Percentiles rank a stretch among this genome's conserved stretches.
Evolutionary conservation across 139 green algal genomes (phyloP).

Genomic region (Picochlorum costavermella): DNA sequence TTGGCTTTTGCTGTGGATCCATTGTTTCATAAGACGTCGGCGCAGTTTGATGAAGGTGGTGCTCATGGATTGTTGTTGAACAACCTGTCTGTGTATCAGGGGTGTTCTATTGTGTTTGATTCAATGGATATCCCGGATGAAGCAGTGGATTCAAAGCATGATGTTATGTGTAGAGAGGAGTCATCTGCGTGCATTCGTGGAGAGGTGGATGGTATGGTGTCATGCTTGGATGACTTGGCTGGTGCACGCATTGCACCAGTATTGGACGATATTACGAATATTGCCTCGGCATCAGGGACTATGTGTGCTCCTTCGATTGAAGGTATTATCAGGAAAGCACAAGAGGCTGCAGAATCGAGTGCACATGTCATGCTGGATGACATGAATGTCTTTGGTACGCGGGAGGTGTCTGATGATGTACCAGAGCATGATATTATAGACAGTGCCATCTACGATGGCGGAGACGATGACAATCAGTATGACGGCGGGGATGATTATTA

Average conservation of each 20-base stretch:
- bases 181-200: constrained; percentile 3
- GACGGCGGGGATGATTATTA: constrained; percentile 6
- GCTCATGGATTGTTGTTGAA: constrained; percentile 66
- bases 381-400: neutral
- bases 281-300: neutral
- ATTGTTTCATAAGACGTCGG: constrained; percentile 77
- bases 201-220: neutral
- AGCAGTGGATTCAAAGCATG: constrained; percentile 6
- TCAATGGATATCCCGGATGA: constrained; percentile 52
- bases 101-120: constrained; percentile 71
- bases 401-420: too few species aligned
- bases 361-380: neutral
- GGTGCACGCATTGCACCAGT: constrained; percentile 9
- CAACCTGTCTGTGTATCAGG: constrained; percentile 57
- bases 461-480: constrained; percentile 14
- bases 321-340: constrained; percentile 7
- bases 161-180: neutral
- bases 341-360: constrained; percentile 17
- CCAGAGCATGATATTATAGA: too few species aligned
- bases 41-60: constrained; percentile 82
- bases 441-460: constrained; percentile 3
- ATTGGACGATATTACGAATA: constrained; percentile 21
- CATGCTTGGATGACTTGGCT: neutral
- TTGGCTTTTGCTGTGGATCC: constrained; percentile 60
- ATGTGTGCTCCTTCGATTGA: constrained; percentile 2